phyloP scores from a whole-genome alignment of 352 stramenopile species.

The Pythium sp. region DNA sequence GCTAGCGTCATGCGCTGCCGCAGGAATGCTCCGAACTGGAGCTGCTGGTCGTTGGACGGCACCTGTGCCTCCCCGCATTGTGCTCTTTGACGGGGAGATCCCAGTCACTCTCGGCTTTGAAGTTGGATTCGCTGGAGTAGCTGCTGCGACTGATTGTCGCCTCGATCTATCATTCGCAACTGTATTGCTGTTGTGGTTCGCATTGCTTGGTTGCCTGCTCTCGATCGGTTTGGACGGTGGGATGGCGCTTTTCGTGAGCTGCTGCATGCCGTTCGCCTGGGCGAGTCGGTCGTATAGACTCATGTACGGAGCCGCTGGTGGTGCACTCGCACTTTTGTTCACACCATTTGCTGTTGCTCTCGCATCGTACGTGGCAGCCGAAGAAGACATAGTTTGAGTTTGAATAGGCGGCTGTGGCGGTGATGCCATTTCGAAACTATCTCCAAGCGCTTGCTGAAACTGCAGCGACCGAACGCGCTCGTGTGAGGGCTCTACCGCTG shows the following conservation, averaged over 20 bases:
- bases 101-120: not conserved
- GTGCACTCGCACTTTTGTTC: not conserved
- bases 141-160: constrained; percentile 4
- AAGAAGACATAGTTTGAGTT: not conserved
- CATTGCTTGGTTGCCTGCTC: constrained; percentile 2
- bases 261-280: constrained; percentile 40
- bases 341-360: not conserved
- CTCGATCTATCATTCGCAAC: not conserved
- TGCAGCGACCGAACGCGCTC: constrained; percentile 29
- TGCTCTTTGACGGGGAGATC: constrained; percentile 20
- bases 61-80: constrained; percentile 9
- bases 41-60: constrained; percentile 1
- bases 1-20: not conserved
- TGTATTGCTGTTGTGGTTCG: not conserved
- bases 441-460: constrained; percentile 10
- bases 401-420: not conserved
- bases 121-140: not conserved
- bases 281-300: constrained; percentile 69
- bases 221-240: constrained; percentile 40
- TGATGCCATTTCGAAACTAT: constrained; percentile 6
- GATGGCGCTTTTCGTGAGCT: constrained; percentile 26
- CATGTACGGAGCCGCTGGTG: constrained; percentile 33
- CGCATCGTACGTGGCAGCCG: not conserved
- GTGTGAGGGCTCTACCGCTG: constrained; percentile 34
- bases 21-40: not conserved